Base-by-base conservation (phyloP, 2,329 filamentous ascomycete genomes). In the Thermothelomyces thermophilus region DNA sequence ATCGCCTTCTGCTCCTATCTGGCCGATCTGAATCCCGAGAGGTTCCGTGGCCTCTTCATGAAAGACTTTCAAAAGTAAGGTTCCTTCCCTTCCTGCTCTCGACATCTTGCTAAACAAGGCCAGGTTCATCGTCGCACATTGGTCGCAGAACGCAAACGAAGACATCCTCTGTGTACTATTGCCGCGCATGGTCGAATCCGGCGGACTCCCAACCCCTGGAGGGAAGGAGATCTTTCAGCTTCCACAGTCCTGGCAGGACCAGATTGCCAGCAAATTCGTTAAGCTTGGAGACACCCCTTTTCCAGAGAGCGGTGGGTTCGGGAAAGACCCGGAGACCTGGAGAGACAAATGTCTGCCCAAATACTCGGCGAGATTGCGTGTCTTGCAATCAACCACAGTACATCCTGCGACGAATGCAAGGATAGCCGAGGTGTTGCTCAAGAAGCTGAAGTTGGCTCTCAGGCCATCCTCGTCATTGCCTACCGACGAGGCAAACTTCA, bases 1-100 rank as follows among this genome's bases (percentile, higher is more conserved):
- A 76, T 97, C 37, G 77, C 83, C 0, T 95, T 97, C 66, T 96
- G 89, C 67, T 84, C 84, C 13, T 83, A 87, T 46, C 83, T 93
- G 58, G 84, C 87, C 0, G 79, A 88, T 47, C 73, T 94, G 31
- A 83, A 90, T 40, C 64, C 76, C 1, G 79, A 84, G 46, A 79
- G 87, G 34, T 98, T 97, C 63, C 79, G 82, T 47, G 83, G 81
- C 56, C 72, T 96, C n/a, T 76, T 95, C 28, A 73, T 90, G 7
- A 84, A 82, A 33, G 83, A 87, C 50, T 90, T 97, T 58, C 87
- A 94, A 65, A 88, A 80, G 79, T 87, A 69, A 65, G 70, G 33
- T 24, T 22, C 33, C n/a, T 26, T 3, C 11, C 9, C 11, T 2
- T 7, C 22, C 14, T n/a, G 2, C 1, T 5, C 10, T 6, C 4